Evolutionary conservation across 768 basidiomycete genomes (phyloP), one percentile per base, ranked within the genome.

Genomic region (Podaxis sp.): DNA sequence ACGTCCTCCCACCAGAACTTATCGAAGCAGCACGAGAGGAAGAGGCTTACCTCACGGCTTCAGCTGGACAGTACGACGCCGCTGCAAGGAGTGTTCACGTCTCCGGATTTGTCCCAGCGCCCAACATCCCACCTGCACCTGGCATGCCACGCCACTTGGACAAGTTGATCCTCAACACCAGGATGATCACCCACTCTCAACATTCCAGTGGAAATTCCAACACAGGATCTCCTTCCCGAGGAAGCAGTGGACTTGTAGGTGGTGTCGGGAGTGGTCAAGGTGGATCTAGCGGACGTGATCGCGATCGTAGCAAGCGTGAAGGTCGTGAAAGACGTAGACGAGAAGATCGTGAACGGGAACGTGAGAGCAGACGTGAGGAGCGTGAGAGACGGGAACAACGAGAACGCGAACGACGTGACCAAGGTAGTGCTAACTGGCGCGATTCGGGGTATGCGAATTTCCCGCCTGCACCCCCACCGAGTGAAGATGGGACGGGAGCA

Each of bases 91-190:
- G 68, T 56, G 50, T 69, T 11, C 65, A 69, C 28, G 72, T 76
- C 11, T 68, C 65, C 37, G 77, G 77, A 2, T 77, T 82, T 66
- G 72, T 78, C 35, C 85, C 88, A 10, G 83, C 87, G 1, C 91
- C 93, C 16, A 85, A 86, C 64, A 89, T 95, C 62, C 95, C 95
- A 1, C 87, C 89, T 21, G 95, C 97, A 1, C 95, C 97, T 0
- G 77, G 82, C 1, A 80, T 98, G 47, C 97, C 97, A 0, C 77
- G 95, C 1, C 93, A 98, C 68, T 77, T 99, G 44, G 95, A 98
- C 69, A 95, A 94, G 68, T 87, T 97, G 52, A 97, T 98, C 61
- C 74, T 99, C 62, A 98, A 98, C 67, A 68, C 79, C 65, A 65
- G 73, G 62, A 74, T 74, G 46, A 73, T 64, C 23, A 62, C 63